Conservation (phyloP, 2,329 filamentous ascomycete genomes). For the Aureobasidium vineae region DNA sequence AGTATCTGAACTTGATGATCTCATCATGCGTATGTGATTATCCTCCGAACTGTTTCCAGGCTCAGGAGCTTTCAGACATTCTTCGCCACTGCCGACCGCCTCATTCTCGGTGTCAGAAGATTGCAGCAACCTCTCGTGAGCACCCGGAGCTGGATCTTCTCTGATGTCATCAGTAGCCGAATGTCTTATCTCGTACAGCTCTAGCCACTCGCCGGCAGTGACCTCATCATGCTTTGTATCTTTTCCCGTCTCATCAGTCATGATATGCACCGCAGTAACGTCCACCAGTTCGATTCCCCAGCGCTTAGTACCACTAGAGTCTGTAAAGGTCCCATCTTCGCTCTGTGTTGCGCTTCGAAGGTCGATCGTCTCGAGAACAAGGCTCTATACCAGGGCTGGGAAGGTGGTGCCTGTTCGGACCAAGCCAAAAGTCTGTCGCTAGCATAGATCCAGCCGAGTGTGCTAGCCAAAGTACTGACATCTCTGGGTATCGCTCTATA, state of each 20-base stretch:
- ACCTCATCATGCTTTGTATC: background rate
- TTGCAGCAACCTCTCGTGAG: background rate
- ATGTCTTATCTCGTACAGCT: background rate
- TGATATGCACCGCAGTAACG: too few species aligned
- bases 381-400: background rate
- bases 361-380: background rate
- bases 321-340: background rate
- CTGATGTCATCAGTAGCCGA: too few species aligned
- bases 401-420: background rate
- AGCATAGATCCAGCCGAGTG: background rate
- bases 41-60: too few species aligned
- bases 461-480: constrained; percentile 4
- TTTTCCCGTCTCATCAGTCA: too few species aligned
- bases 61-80: too few species aligned
- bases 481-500: constrained; percentile 5
- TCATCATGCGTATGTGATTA: too few species aligned
- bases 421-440: background rate
- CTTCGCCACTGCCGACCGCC: too few species aligned
- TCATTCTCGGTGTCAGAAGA: background rate
- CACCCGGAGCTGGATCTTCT: background rate
- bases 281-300: constrained; percentile 13
- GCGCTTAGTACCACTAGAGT: background rate
- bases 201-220: background rate
- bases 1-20: too few species aligned
- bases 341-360: background rate